phyloP scores from a whole-genome alignment of 371 early-diverging fungal species.

The Caulochytrium protostelioides region DNA sequence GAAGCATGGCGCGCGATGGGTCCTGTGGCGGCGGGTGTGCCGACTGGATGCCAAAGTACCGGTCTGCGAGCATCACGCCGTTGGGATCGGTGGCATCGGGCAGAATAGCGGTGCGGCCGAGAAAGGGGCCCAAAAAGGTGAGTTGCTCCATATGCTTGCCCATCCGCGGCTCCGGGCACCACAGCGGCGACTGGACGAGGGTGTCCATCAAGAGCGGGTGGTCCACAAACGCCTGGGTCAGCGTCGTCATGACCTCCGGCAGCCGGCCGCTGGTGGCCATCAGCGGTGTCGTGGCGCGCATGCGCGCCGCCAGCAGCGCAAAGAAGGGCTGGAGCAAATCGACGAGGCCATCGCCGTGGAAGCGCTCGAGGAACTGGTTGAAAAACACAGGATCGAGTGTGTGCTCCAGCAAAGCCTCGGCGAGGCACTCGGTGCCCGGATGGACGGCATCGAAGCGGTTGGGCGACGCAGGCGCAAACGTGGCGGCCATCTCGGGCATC shows the following conservation, averaged over 20 bases:
- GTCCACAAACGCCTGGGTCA: constrained; percentile 3
- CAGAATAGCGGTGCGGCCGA: constrained; percentile 27
- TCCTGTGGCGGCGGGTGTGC: constrained; percentile 28
- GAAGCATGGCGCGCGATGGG: constrained; percentile 26
- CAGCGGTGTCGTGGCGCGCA: constrained; percentile 16
- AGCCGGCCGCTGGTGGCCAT: constrained; percentile 27
- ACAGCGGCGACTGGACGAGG: constrained; percentile 20
- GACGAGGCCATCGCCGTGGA: background rate
- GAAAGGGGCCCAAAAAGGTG: constrained; percentile 52
- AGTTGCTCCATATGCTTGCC: constrained; percentile 37
- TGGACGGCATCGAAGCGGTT: no score
- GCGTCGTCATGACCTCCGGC: no score
- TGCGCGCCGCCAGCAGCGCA: constrained; percentile 7
- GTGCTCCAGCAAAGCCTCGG: constrained; percentile 1
- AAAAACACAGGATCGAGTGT: no score
- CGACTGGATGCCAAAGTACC: no score
- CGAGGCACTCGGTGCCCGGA: constrained; percentile 4
- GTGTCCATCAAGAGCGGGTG: constrained; percentile 6
- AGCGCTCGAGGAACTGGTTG: background rate
- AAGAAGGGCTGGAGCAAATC: constrained; percentile 5
- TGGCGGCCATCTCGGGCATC: constrained; percentile 50
- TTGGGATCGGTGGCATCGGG: constrained; percentile 25
- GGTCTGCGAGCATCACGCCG: constrained; percentile 32
- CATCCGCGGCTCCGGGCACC: constrained; percentile 32
- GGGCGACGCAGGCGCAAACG: constrained; percentile 58